Evolutionary conservation across 176 grass and related monocot genomes (phyloP), one percentile per base, ranked within the genome.

Genomic region (Carex scoparia): DNA sequence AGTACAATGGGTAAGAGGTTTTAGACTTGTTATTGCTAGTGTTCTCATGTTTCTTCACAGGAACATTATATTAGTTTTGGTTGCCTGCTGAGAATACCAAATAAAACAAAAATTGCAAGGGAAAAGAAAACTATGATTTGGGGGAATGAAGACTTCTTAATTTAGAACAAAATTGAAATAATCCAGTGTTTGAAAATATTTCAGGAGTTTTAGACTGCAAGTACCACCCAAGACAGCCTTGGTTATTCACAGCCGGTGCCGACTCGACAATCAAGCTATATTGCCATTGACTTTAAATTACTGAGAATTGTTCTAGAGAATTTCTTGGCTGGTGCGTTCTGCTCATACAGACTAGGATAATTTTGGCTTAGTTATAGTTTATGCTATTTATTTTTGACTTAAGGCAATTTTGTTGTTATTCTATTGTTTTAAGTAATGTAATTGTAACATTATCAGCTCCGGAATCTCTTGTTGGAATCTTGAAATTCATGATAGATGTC

Each of bases 211-310:
- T 94, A 65, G 93, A 94, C 83, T 99, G 96, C 90, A 92, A 95
- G 63, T 95, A 95, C 79, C 96, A 95, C 86, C 96, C 90, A 12
- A 92, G 86, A 87, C 96, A 99, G 51, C 93, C 93, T 68, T 94
- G 96, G 93, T 83, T 99, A 74, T 94, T 99, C 85, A 99, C 96
- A 66, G 91, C 96, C 79, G 93, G 93, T 32, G 89, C 96, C 1
- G 93, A 99, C 73, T 95, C 90, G 0, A 12, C 90, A 4, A 92
- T 99, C 40, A 91, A 91, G 79, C 91, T 99, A 40, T 99, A 92
- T 44, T 99, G 96, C 6, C 83, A 95, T 62, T 99, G 64, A 91
- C 23, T 63, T 64, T 32, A 28, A 70, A 67, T 69, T 32, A 31
- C 15, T 7, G 23, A 51, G 19, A 77, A 78, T 12, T 67, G 19